Evolutionary conservation across 169 alveolate genomes (phyloP), one percentile per base, ranked within the genome.

Genomic region (Condylostoma magnum): DNA sequence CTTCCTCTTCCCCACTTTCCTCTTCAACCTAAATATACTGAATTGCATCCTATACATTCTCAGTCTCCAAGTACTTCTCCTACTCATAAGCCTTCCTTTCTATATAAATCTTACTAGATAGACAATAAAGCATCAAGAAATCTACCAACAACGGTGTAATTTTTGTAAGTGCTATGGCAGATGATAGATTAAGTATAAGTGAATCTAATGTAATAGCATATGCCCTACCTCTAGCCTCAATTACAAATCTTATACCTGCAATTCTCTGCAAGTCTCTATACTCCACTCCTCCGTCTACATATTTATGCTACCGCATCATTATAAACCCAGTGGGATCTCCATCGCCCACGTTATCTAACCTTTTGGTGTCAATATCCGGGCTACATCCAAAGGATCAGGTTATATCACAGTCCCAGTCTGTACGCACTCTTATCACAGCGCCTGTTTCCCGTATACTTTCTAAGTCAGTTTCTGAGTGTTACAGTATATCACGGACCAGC

Each of bases 371-470:
- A 1, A 63, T n/a, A 4, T 37, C 37, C 2, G 73, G 57, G 60
- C 20, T 25, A 5, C 73, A 63, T 4, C 46, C n/a, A 0, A 20
- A 36, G 20, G 27, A 12, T 57, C 73, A 63, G 2, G 73, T 63
- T 4, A 31, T 31, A 31, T 63, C 73, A 34, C 73, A 63, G 15
- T 63, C 73, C 73, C 73, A 63, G 20, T 63, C 33, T 4, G 46
- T 6, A n/a, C 33, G n/a, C 12, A 63, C 57, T 46, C 60, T 37
- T 15, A 63, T 33, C 8, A 63, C 73, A 12, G 57, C 73, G 3
- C 73, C 73, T n/a, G 73, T 43, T 8, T 63, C 44, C 25, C 28
- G 27, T 5, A 63, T 43, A 15, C 33, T 46, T 18, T 63, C 47
- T 18, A 22, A 63, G 18, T 63, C 46, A 0, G 33, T 44, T 27